Evolutionary conservation across 2,329 filamentous ascomycete genomes (phyloP).

Genomic region (Pseudogymnoascus sp.): DNA sequence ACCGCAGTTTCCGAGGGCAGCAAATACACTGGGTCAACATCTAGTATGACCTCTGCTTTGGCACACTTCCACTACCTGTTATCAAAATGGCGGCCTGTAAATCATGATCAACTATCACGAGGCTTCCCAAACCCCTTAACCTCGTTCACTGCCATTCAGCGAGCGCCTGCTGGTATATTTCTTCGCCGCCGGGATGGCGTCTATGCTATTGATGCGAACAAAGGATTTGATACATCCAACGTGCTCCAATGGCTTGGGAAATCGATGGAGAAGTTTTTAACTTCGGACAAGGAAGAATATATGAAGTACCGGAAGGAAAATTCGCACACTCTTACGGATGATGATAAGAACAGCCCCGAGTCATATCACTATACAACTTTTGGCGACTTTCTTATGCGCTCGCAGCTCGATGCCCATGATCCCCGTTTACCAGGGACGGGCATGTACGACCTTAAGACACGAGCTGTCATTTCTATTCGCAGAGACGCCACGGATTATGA

Average conservation of each 20-base stretch:
- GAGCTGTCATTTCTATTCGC: constrained; percentile 83
- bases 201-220: constrained; percentile 95
- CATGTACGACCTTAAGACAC: constrained; percentile 93
- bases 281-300: constrained; percentile 71
- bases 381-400: constrained; percentile 87
- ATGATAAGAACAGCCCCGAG: constrained; percentile 65
- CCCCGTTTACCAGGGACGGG: constrained; percentile 78
- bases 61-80: constrained; percentile 90
- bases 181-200: constrained; percentile 67
- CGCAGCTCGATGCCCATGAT: constrained; percentile 88
- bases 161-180: constrained; percentile 72
- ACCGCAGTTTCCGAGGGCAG: constrained; percentile 60
- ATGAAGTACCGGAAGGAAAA: constrained; percentile 71
- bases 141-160: constrained; percentile 65
- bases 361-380: constrained; percentile 81
- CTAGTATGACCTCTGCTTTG: constrained; percentile 84
- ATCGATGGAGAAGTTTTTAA: constrained; percentile 93
- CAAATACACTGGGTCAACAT: constrained; percentile 91
- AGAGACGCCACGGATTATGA: constrained; percentile 73
- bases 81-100: constrained; percentile 72
- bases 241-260: constrained; percentile 88
- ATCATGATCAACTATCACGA: constrained; percentile 58
- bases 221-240: constrained; percentile 77
- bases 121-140: constrained; percentile 54
- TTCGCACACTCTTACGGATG: constrained; percentile 61